These are phyloP conservation scores for Penicillium robsamsonii DNA, from an alignment of 495 filamentous ascomycete genomes.

Conservation along the genomic window DNA sequence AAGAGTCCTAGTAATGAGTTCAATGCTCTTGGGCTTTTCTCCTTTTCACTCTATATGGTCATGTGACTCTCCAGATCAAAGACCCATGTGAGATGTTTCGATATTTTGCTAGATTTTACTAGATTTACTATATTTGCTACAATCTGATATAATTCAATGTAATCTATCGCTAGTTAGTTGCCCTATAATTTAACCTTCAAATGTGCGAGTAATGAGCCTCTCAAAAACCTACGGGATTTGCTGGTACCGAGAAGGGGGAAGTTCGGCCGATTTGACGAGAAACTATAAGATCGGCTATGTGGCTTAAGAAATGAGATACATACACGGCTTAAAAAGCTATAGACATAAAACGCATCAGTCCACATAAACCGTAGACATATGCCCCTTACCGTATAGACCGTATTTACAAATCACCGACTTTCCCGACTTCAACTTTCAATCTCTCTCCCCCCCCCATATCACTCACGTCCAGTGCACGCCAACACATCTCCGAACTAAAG, in stretches of 20 bases:
- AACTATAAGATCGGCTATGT: background rate
- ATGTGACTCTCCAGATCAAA: slow-evolving; percentile 9
- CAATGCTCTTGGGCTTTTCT: background rate
- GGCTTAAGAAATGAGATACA: background rate
- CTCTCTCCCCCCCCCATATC: too few species aligned
- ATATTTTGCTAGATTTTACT: background rate
- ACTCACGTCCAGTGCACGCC: background rate
- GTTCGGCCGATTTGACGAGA: slow-evolving; percentile 4
- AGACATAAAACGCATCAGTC: background rate
- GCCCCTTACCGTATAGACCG: slow-evolving; percentile 5
- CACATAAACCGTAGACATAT: background rate
- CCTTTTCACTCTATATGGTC: slow-evolving; percentile 4
- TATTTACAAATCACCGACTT: slow-evolving; percentile 5
- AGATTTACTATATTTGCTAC: background rate
- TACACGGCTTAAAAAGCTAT: background rate
- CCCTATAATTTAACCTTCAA: background rate
- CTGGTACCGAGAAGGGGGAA: slow-evolving; percentile 11
- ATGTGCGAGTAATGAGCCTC: slow-evolving; percentile 6
- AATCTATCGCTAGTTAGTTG: background rate
- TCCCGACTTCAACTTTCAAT: slow-evolving; percentile 1
- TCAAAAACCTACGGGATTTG: background rate
- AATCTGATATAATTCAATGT: background rate
- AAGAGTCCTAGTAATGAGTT: background rate
- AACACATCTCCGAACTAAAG: slow-evolving; percentile 7
- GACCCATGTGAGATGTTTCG: background rate